Conservation (phyloP, 441 rosid genomes). For the Brassica balearica region DNA sequence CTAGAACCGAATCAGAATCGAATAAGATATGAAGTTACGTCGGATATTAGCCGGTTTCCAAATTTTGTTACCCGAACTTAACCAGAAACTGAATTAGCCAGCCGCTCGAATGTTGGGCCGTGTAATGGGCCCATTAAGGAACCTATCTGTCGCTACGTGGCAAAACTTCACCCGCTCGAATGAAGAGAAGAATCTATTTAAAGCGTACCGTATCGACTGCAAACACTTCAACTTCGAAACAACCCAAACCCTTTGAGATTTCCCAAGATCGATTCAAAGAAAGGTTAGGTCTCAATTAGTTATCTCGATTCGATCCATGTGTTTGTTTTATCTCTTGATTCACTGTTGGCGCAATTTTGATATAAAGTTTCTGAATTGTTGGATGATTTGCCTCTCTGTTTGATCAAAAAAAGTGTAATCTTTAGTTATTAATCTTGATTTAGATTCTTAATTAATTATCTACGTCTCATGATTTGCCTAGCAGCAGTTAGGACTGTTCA, state of each 20-base stretch:
- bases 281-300: conserved; percentile 30
- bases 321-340: neutral
- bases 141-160: conserved; percentile 33
- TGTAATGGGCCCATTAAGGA: neutral
- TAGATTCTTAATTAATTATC: neutral
- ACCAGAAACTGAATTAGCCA: neutral
- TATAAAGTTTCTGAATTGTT: neutral
- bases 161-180: conserved; percentile 43
- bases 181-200: conserved; percentile 39
- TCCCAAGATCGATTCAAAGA: conserved; percentile 37
- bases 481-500: conserved; percentile 38
- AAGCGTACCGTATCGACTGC: conserved; percentile 22
- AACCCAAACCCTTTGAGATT: conserved; percentile 29
- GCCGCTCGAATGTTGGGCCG: conserved; percentile 16
- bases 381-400: conserved; percentile 26
- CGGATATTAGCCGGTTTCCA: too few species aligned
- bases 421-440: conserved; percentile 6
- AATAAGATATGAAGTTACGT: too few species aligned
- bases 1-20: too few species aligned
- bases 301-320: conserved; percentile 24
- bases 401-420: conserved; percentile 7
- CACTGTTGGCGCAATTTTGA: neutral
- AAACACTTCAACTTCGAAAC: conserved; percentile 22
- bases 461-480: too few species aligned
- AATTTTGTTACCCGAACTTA: too few species aligned